Conservation (phyloP, 2,329 filamentous ascomycete genomes). For the Didymella lethalis region DNA sequence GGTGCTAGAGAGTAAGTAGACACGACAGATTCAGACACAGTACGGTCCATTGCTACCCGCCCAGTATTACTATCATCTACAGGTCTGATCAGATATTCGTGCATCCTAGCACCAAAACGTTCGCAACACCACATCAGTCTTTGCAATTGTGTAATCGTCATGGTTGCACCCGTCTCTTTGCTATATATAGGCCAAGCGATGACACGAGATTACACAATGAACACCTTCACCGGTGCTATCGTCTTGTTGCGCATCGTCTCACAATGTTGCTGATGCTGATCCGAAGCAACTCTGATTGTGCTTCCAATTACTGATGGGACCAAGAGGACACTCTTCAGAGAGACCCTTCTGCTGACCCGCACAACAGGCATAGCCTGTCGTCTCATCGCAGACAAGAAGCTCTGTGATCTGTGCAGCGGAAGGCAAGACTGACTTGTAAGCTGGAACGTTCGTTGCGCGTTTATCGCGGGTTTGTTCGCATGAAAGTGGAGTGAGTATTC, state of each 20-base stretch:
- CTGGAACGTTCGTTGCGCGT: neutral
- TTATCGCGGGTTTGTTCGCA: neutral
- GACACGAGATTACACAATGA: conserved; percentile 13
- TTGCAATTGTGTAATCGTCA: neutral
- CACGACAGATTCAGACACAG: neutral
- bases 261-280: conserved; percentile 15
- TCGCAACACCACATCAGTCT: conserved; percentile 4
- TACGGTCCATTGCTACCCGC: neutral
- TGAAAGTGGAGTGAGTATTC: neutral
- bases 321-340: neutral
- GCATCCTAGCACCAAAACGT: conserved; percentile 11
- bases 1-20: neutral
- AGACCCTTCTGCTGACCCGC: neutral
- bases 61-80: neutral
- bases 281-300: neutral
- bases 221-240: conserved; percentile 10
- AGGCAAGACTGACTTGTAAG: neutral
- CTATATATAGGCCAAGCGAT: conserved; percentile 12
- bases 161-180: neutral
- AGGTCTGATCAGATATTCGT: neutral
- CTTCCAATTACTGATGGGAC: neutral
- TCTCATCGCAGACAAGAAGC: neutral
- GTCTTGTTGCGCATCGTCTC: neutral
- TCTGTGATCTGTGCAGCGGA: neutral
- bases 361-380: neutral